phyloP scores from a whole-genome alignment of 2,329 filamentous ascomycete species.

The Diaporthe sp. region DNA sequence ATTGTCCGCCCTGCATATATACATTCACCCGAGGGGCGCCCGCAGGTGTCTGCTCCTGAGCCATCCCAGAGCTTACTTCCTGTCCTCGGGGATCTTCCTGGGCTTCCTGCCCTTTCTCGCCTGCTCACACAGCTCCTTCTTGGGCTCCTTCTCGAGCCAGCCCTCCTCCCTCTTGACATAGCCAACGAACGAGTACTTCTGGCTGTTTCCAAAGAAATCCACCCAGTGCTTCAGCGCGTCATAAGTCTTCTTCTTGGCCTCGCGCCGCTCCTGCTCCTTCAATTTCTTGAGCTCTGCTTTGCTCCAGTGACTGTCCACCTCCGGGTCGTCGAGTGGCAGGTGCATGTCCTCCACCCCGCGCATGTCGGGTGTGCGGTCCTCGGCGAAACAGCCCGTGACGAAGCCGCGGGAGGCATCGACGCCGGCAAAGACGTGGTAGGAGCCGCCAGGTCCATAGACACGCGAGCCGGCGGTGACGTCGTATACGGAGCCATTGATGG shows the following conservation, averaged over 20 bases:
- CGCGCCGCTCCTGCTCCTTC: constrained; percentile 73
- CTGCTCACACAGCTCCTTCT: constrained; percentile 76
- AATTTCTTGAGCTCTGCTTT: constrained; percentile 66
- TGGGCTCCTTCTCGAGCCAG: constrained; percentile 74
- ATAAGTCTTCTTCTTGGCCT: constrained; percentile 75
- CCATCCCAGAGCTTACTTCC: background rate
- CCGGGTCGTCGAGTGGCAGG: constrained; percentile 73
- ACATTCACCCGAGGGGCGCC: background rate
- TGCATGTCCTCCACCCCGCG: constrained; percentile 91
- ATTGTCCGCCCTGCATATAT: background rate
- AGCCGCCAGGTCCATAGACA: constrained; percentile 86
- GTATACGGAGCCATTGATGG: constrained; percentile 89
- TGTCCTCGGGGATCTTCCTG: constrained; percentile 66
- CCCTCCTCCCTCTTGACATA: constrained; percentile 73
- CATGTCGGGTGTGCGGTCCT: constrained; percentile 87
- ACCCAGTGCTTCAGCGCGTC: constrained; percentile 85
- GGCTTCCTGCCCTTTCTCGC: constrained; percentile 72
- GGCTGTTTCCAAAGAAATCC: constrained; percentile 82
- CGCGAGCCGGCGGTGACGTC: constrained; percentile 79
- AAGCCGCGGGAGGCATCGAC: constrained; percentile 89
- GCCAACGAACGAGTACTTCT: constrained; percentile 87
- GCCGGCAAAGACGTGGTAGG: constrained; percentile 89
- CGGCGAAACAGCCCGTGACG: constrained; percentile 91
- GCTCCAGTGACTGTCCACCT: constrained; percentile 71
- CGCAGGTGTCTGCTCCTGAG: background rate